A percentile compares a stretch with the other conserved stretches of the same genome.
These are phyloP conservation scores for Rhododendron kiyosumense DNA, from an alignment of 148 eudicot genomes.

Conservation along the genomic window DNA sequence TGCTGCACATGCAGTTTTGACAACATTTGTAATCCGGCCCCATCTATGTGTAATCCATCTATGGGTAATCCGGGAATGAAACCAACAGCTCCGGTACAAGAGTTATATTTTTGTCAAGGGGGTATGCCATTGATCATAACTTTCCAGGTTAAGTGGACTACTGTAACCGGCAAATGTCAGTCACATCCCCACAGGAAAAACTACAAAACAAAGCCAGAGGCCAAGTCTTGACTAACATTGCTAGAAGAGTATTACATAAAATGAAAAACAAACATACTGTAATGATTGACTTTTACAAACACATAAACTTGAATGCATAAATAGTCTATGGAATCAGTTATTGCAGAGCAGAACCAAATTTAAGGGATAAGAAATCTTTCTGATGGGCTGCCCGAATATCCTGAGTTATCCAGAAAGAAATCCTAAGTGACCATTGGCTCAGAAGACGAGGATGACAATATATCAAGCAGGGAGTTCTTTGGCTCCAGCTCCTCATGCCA, in stretches of 20 bases:
- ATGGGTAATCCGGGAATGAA: not conserved
- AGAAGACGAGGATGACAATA: conserved; percentile 40
- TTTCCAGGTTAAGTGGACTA: not conserved
- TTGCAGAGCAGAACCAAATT: not conserved
- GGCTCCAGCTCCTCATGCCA: conserved; percentile 85
- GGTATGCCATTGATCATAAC: not conserved
- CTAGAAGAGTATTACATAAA: not conserved
- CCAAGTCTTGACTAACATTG: not conserved
- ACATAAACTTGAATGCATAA: not conserved
- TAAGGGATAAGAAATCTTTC: not conserved
- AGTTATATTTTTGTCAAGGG: not conserved
- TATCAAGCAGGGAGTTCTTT: conserved; percentile 58
- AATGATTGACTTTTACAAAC: not conserved
- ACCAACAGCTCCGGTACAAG: not conserved
- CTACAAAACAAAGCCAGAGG: not conserved
- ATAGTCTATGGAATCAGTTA: not conserved
- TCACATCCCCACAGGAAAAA: not conserved
- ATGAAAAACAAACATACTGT: not conserved
- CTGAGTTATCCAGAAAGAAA: not conserved
- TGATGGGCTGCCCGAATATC: not conserved
- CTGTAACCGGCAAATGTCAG: not conserved
- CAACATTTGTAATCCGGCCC: not conserved
- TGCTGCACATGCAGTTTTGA: not conserved
- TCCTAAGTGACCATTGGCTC: conserved; percentile 46
- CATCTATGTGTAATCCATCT: not conserved